Conservation (phyloP, 1,284 basidiomycete genomes). For the Crepidotus sp. region DNA sequence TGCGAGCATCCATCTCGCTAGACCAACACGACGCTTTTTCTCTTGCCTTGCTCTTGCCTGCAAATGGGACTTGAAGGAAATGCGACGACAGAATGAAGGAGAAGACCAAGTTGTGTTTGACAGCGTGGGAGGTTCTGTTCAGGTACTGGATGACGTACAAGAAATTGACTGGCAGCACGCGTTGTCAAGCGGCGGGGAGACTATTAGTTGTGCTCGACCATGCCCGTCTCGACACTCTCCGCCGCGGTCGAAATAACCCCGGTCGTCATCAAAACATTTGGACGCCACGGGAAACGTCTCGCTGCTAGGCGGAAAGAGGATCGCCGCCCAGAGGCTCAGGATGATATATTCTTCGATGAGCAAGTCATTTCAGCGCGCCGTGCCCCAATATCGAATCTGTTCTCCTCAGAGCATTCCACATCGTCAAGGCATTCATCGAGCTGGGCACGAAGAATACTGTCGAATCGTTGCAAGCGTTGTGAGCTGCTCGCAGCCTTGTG, state of each 20-base stretch:
- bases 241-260: slow-evolving; percentile 46
- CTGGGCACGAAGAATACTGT: slow-evolving; percentile 52
- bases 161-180: no score
- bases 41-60: no score
- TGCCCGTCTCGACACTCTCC: slow-evolving; percentile 45
- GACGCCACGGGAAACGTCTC: slow-evolving; percentile 47
- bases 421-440: slow-evolving; percentile 58
- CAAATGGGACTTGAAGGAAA: no score
- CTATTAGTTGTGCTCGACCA: slow-evolving; percentile 20
- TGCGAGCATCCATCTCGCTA: no score
- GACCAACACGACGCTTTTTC: no score
- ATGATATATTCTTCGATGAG: slow-evolving; percentile 59
- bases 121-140: no score
- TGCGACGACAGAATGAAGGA: no score
- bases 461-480: slow-evolving; percentile 56
- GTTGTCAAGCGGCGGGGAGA: no score
- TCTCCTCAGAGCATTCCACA: slow-evolving; percentile 46
- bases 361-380: slow-evolving; percentile 23
- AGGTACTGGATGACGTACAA: no score
- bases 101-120: no score
- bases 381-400: not conserved
- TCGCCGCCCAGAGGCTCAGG: slow-evolving; percentile 33
- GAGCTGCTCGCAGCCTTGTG: slow-evolving; percentile 17
- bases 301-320: slow-evolving; percentile 32
- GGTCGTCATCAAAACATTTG: slow-evolving; percentile 45